Conservation (phyloP, 768 basidiomycete genomes). For the Harrya chromipes region DNA sequence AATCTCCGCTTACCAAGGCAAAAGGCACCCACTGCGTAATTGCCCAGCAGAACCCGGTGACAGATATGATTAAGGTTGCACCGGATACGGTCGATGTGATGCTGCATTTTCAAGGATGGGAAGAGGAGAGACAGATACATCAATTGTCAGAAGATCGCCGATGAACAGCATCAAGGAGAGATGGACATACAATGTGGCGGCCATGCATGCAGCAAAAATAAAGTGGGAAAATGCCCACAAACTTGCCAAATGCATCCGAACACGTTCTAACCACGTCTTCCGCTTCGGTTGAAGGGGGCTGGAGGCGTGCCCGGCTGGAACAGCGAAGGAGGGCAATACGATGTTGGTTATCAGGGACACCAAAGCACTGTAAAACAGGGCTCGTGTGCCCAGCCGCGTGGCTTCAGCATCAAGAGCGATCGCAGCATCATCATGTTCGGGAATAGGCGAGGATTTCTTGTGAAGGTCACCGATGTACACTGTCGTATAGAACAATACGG, state of each 20-base stretch:
- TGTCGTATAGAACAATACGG: constrained; percentile 83
- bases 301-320: constrained; percentile 9
- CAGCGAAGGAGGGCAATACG: constrained; percentile 64
- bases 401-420: constrained; percentile 57
- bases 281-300: constrained; percentile 17
- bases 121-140: constrained; percentile 8
- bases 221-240: constrained; percentile 80
- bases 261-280: constrained; percentile 35
- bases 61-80: constrained; percentile 70
- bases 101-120: constrained; percentile 37
- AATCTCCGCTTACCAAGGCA: constrained; percentile 58
- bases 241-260: constrained; percentile 60
- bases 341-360: constrained; percentile 67
- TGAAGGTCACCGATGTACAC: constrained; percentile 88
- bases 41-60: constrained; percentile 92
- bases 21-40: constrained; percentile 93
- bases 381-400: constrained; percentile 79
- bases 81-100: constrained; percentile 67
- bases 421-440: constrained; percentile 29
- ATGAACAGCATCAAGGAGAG: constrained; percentile 1
- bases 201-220: constrained; percentile 74
- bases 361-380: constrained; percentile 74
- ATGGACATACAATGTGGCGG: constrained; percentile 72
- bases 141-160: constrained; percentile 11
- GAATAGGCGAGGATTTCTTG: constrained; percentile 44